Conservation (phyloP, 345 rosid species). For the Garcia nutans region DNA sequence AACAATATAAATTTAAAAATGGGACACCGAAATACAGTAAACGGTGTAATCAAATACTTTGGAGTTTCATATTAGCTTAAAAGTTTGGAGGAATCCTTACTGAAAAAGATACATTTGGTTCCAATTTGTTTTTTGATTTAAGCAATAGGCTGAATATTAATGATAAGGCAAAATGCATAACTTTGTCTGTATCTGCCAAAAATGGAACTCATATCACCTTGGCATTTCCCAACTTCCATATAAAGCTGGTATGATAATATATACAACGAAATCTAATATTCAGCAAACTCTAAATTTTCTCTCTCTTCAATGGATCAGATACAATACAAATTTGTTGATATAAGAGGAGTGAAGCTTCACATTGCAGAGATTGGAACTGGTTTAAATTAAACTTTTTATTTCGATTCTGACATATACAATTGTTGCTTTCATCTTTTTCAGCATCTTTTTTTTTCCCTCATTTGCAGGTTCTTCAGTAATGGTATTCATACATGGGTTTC, state of each 20-base stretch:
- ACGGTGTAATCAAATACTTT: too few species aligned
- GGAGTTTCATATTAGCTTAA: too few species aligned
- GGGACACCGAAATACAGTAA: too few species aligned
- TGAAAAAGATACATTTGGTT: too few species aligned
- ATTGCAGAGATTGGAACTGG: conserved; percentile 33
- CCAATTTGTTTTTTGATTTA: too few species aligned
- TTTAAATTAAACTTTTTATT: neutral
- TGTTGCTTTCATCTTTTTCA: neutral
- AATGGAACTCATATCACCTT: neutral
- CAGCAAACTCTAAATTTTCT: neutral
- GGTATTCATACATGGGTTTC: conserved; percentile 26
- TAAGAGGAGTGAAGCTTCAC: conserved; percentile 34
- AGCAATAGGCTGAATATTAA: too few species aligned
- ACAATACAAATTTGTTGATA: conserved; percentile 18
- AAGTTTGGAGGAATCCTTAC: too few species aligned
- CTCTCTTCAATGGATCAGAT: conserved; percentile 20
- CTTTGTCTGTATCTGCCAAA: too few species aligned
- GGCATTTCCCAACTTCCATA: neutral
- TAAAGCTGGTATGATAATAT: neutral
- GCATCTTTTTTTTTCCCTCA: neutral
- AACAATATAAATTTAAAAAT: too few species aligned
- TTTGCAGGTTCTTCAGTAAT: conserved; percentile 15
- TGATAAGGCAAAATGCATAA: too few species aligned
- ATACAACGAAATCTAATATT: neutral
- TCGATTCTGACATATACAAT: neutral